Conservation (phyloP, 2,329 filamentous ascomycete genomes). For the Colletotrichum tamarilloi region DNA sequence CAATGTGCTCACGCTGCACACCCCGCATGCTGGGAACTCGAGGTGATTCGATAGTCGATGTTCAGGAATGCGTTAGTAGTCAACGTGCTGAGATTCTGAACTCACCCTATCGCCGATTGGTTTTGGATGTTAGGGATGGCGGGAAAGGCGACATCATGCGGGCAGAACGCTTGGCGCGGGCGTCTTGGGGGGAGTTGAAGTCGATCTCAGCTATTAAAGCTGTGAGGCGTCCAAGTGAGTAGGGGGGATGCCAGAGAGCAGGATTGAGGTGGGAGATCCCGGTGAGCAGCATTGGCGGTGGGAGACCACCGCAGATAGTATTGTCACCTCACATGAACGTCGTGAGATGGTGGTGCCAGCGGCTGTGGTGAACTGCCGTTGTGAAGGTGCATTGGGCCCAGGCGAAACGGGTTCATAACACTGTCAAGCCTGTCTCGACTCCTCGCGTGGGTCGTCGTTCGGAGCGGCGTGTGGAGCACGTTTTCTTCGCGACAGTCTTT, state of each 20-base stretch:
- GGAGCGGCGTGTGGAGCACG: conserved; percentile 13
- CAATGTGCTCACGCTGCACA: conserved; percentile 2
- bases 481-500: not conserved
- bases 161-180: conserved; percentile 33
- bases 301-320: conserved; percentile 4
- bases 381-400: not conserved
- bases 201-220: not conserved
- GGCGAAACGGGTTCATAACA: conserved; percentile 14
- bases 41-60: conserved; percentile 19
- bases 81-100: conserved; percentile 8
- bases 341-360: conserved; percentile 34
- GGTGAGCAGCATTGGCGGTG: not conserved
- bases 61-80: conserved; percentile 8
- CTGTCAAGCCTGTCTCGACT: conserved; percentile 2
- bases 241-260: not conserved
- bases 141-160: conserved; percentile 33
- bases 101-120: conserved; percentile 25
- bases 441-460: not conserved
- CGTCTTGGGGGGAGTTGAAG: conserved; percentile 20
- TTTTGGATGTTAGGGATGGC: conserved; percentile 23
- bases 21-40: not conserved
- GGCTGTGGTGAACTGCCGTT: conserved; percentile 14
- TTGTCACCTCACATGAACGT: conserved; percentile 22
- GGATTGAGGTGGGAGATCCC: not conserved
- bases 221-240: not conserved